These are phyloP conservation scores for Hyphodiscus sp. DNA, from an alignment of 2,329 filamentous ascomycete genomes.

Conservation along the genomic window DNA sequence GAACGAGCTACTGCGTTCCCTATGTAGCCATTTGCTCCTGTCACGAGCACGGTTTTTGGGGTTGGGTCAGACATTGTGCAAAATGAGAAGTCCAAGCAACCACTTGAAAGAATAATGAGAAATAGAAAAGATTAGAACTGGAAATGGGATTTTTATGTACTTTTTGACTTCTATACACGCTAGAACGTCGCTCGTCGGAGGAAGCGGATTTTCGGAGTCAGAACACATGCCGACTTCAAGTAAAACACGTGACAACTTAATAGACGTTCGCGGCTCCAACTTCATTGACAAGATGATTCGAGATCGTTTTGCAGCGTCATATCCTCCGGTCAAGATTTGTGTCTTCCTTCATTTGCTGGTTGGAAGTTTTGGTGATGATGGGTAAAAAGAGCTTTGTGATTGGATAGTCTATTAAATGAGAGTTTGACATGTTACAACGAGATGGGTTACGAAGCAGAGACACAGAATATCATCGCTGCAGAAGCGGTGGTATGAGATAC, in stretches of 20 bases:
- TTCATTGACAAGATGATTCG: no score
- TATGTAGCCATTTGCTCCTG: conserved; percentile 44
- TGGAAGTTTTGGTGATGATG: not conserved
- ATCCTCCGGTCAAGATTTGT: not conserved
- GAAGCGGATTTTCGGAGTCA: no score
- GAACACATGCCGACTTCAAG: not conserved
- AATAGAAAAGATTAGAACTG: not conserved
- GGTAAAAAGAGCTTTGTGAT: not conserved
- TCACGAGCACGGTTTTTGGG: conserved; percentile 35
- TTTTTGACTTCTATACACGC: not conserved
- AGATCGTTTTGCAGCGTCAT: no score
- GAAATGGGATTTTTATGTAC: not conserved
- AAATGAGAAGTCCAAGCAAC: not conserved
- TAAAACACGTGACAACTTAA: not conserved
- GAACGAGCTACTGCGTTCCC: conserved; percentile 39
- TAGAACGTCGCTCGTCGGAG: not conserved
- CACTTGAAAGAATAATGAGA: not conserved
- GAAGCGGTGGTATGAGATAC: not conserved
- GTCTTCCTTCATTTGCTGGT: not conserved
- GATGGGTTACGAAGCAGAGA: not conserved
- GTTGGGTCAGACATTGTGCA: not conserved
- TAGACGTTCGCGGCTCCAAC: no score
- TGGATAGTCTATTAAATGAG: not conserved
- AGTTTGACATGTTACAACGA: not conserved
- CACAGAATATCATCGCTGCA: not conserved